Conservation (phyloP, 768 basidiomycete genomes). For the Pisolithus sp. region DNA sequence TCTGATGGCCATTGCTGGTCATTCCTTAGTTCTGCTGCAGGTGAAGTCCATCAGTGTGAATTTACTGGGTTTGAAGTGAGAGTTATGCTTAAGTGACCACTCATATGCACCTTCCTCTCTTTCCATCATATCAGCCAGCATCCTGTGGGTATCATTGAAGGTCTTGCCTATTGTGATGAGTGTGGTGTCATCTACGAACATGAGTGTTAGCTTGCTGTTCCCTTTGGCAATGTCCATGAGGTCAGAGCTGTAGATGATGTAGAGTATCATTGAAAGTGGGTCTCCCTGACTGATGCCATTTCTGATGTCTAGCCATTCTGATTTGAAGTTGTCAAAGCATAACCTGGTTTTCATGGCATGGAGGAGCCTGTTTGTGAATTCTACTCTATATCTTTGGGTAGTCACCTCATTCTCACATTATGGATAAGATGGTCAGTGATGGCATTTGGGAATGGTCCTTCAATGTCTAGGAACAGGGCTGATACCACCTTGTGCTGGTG, state of each 20-base stretch:
- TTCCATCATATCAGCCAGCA: not conserved
- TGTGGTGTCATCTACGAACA: not conserved
- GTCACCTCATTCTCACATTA: slow-evolving; percentile 15
- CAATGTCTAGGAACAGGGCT: slow-evolving; percentile 36
- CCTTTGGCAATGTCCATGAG: not conserved
- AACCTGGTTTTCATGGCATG: not conserved
- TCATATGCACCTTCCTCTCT: not conserved
- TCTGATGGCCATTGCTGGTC: not conserved
- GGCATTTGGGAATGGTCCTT: slow-evolving; percentile 39
- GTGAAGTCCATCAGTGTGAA: slow-evolving; percentile 1
- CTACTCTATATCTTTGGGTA: not conserved
- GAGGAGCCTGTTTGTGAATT: not conserved
- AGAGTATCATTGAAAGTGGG: not conserved
- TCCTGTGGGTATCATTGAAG: not conserved
- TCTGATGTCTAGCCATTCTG: not conserved
- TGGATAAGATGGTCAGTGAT: slow-evolving; percentile 26
- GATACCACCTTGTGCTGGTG: slow-evolving; percentile 27
- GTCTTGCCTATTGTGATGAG: not conserved
- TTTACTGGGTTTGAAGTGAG: not conserved
- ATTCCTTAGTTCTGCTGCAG: not conserved
- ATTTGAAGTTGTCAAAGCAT: not conserved
- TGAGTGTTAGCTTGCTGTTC: not conserved
- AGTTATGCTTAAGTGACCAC: not conserved
- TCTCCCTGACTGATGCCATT: not conserved
- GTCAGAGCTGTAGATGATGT: not conserved